These are phyloP conservation scores for Leptographium wingfieldii DNA, from an alignment of 2,329 filamentous ascomycete species.

Conservation along the genomic window DNA sequence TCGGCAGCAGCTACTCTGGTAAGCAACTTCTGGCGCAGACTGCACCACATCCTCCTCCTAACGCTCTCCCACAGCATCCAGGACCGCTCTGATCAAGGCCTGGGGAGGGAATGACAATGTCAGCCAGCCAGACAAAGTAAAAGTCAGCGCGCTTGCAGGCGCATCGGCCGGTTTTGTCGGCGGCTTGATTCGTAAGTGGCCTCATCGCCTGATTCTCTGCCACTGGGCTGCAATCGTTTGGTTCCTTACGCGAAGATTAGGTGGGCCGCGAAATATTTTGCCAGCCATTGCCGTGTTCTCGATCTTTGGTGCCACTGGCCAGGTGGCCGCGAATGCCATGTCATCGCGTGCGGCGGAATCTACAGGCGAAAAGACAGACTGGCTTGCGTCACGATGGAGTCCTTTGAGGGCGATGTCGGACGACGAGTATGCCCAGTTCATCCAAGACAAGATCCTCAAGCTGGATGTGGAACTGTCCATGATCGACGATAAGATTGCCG, in stretches of 20 bases:
- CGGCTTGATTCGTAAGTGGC: constrained; percentile 38
- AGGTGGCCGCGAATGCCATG: constrained; percentile 15
- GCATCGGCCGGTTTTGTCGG: constrained; percentile 52
- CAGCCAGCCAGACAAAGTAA: constrained; percentile 45
- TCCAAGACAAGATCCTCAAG: constrained; percentile 57
- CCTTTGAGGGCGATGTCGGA: constrained; percentile 58
- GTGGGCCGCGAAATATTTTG: constrained; percentile 39
- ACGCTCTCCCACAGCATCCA: constrained; percentile 27
- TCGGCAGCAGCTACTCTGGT: constrained; percentile 70
- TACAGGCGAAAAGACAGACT: constrained; percentile 9
- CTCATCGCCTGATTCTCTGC: not conserved
- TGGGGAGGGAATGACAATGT: constrained; percentile 39
- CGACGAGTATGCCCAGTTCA: constrained; percentile 55
- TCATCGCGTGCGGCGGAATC: not conserved
- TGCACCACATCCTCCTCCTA: not conserved
- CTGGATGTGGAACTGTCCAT: constrained; percentile 67
- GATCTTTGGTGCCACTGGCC: constrained; percentile 20
- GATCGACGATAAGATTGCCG: constrained; percentile 61
- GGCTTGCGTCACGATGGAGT: constrained; percentile 55
- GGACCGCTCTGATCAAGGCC: constrained; percentile 31
- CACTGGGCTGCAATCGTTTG: not conserved
- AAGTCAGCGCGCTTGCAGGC: constrained; percentile 59
- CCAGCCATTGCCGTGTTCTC: constrained; percentile 38
- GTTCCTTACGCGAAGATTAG: constrained; percentile 18
- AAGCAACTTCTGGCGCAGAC: constrained; percentile 15